phyloP scores from a whole-genome alignment of 2,329 filamentous ascomycete genomes.

The Colletotrichum sp. region DNA sequence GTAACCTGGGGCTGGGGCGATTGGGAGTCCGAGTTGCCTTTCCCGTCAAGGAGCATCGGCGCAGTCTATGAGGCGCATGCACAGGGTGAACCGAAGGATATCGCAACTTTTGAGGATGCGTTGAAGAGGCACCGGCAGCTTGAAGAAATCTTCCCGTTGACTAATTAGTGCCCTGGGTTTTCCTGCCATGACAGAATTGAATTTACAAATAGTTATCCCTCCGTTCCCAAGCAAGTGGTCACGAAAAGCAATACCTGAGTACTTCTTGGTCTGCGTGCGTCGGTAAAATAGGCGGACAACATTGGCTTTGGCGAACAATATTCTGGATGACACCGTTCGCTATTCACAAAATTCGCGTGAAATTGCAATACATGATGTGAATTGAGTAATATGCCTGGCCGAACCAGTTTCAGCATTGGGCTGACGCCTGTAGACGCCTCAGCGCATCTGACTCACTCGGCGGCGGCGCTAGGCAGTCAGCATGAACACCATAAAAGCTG shows the following conservation, averaged over 20 bases:
- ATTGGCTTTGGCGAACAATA: not conserved
- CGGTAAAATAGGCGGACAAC: not conserved
- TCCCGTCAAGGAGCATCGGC: slow-evolving; percentile 53
- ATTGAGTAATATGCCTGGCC: not conserved
- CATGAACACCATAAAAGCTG: not conserved
- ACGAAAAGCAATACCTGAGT: not conserved
- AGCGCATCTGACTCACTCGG: slow-evolving; percentile 10
- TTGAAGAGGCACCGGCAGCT: slow-evolving; percentile 7
- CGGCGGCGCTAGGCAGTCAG: not conserved
- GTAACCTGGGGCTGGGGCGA: slow-evolving; percentile 50
- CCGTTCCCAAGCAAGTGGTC: not conserved
- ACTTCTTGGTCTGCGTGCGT: not conserved
- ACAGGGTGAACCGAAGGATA: not conserved
- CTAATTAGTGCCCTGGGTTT: not conserved
- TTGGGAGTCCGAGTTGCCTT: slow-evolving; percentile 50
- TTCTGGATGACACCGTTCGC: accelerated
- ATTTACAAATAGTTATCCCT: accelerated
- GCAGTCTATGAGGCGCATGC: slow-evolving; percentile 63
- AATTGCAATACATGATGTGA: not conserved
- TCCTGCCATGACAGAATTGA: accelerated
- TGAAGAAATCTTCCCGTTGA: not conserved
- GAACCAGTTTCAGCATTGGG: not conserved
- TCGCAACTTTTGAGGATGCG: slow-evolving; percentile 12
- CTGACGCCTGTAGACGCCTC: not conserved
- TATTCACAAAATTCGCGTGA: not conserved